Conservation (phyloP, 2,329 filamentous ascomycete species). For the Neopestalotiopsis sp. region DNA sequence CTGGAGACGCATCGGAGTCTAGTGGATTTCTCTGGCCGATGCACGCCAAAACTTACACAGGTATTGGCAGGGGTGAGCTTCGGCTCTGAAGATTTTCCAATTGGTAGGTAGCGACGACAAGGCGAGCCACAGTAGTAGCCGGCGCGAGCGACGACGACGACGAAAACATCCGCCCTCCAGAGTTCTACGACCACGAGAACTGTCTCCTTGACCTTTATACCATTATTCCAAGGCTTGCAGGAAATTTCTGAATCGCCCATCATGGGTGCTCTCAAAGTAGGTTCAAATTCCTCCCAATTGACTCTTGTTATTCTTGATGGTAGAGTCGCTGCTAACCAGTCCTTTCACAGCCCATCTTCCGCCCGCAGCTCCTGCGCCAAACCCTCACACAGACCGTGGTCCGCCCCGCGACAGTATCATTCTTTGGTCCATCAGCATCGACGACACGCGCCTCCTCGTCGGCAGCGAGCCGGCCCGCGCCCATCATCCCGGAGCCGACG, state of each 20-base stretch:
- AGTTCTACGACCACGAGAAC: neutral
- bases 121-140: neutral
- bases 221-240: neutral
- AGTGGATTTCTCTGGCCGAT: constrained; percentile 34
- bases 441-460: constrained; percentile 41
- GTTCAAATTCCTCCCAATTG: neutral
- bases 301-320: neutral
- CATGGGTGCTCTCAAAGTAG: constrained; percentile 24
- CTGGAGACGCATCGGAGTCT: constrained; percentile 28
- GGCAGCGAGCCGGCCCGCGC: constrained; percentile 20
- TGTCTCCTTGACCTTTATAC: neutral
- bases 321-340: neutral
- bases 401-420: neutral
- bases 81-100: constrained; percentile 7
- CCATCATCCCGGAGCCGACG: constrained; percentile 69
- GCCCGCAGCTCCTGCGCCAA: constrained; percentile 35
- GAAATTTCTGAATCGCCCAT: neutral
- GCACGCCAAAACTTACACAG: constrained; percentile 18
- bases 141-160: neutral
- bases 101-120: constrained; percentile 12
- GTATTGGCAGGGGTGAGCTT: constrained; percentile 10
- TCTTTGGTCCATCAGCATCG: constrained; percentile 41
- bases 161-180: neutral
- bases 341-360: constrained; percentile 32
- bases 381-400: constrained; percentile 36